Percentiles rank a stretch among this genome's conserved stretches.
Conservation (phyloP, 192 early-diverging fungal genomes). For the Podila epigama region DNA sequence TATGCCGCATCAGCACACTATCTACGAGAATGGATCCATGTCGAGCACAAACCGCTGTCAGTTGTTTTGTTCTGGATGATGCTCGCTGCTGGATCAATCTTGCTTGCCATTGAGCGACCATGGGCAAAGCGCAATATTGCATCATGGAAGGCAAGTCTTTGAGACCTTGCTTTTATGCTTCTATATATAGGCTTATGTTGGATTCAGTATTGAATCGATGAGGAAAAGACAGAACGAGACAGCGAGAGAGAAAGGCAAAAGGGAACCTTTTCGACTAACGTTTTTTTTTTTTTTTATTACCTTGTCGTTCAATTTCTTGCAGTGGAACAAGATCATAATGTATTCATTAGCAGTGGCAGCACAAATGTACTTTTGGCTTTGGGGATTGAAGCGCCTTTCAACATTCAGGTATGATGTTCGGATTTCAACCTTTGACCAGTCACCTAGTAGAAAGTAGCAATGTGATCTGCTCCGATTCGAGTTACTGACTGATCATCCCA, state of each 20-base stretch:
- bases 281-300: background rate
- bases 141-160: constrained; percentile 20
- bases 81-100: constrained; percentile 4
- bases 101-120: constrained; percentile 33
- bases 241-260: no score
- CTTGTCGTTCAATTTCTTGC: background rate
- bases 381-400: constrained; percentile 38
- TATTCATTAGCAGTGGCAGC: constrained; percentile 35
- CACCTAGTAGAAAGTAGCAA: no score
- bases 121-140: constrained; percentile 15
- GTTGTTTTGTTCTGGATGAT: constrained; percentile 26
- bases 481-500: background rate
- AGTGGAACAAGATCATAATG: constrained; percentile 41
- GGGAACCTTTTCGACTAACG: no score
- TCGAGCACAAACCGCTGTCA: constrained; percentile 28
- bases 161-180: background rate
- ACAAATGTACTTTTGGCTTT: constrained; percentile 50
- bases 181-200: background rate
- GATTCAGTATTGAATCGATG: no score
- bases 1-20: constrained; percentile 35
- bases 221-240: no score
- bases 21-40: constrained; percentile 36
- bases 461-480: no score
- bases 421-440: background rate
- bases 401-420: constrained; percentile 39